Conservation (phyloP, 371 early-diverging fungal species). For the Apophysomyces trapeziformis region DNA sequence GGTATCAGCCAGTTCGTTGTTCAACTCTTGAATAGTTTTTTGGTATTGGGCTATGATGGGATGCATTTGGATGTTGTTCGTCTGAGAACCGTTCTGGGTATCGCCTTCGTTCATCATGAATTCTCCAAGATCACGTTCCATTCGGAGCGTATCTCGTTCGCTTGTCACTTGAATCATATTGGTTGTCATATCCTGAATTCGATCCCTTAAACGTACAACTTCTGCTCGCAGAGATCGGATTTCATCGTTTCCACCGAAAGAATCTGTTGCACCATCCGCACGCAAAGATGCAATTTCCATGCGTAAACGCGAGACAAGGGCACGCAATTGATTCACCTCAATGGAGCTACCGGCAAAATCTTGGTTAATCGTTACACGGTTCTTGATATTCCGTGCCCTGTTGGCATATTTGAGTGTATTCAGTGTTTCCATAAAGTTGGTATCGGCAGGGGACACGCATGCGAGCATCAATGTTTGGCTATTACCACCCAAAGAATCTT, state of each 20-base stretch:
- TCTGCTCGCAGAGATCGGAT: conserved; percentile 51
- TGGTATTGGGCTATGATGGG: conserved; percentile 64
- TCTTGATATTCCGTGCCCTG: conserved; percentile 87
- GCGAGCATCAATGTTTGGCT: conserved; percentile 93
- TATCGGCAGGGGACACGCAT: conserved; percentile 84
- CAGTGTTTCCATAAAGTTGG: conserved; percentile 87
- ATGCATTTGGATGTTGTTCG: conserved; percentile 36
- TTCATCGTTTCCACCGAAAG: conserved; percentile 41
- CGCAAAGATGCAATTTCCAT: conserved; percentile 63
- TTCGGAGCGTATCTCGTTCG: conserved; percentile 65
- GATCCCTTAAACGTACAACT: conserved; percentile 57
- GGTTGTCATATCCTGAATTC: conserved; percentile 50
- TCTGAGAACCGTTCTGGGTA: neutral
- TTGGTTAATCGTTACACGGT: conserved; percentile 79
- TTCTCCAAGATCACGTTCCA: conserved; percentile 56
- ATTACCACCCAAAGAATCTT: conserved; percentile 97
- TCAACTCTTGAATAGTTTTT: conserved; percentile 58
- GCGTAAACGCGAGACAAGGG: conserved; percentile 72
- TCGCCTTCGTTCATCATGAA: conserved; percentile 31
- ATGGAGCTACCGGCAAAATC: conserved; percentile 64
- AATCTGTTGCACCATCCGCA: conserved; percentile 40
- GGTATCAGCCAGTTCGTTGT: conserved; percentile 56
- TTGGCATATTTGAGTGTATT: conserved; percentile 94
- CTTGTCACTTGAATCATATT: conserved; percentile 60
- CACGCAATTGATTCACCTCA: conserved; percentile 75